Base-by-base conservation (phyloP, 208 protist genomes). In the Tetramitus jugosus region DNA sequence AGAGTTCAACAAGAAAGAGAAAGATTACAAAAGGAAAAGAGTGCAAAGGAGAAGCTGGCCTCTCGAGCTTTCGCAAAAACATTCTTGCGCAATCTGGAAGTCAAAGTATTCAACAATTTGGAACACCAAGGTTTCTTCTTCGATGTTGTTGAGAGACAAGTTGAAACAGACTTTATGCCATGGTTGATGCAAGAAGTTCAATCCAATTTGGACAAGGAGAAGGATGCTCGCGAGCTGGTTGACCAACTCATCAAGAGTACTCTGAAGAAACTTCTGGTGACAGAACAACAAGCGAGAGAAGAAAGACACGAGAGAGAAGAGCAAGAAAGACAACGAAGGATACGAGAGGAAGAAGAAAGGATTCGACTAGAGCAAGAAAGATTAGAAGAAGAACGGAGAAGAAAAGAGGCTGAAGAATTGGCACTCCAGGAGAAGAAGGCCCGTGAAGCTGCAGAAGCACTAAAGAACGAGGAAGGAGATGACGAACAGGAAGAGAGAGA, bases 101-200 rank as follows among this genome's bases (percentile, higher is more conserved):
- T 91, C 71, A 84, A 86, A 46, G 93, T 97, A 29, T 95, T 96
- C 81, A 88, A 88, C 6, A 85, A 86, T 17, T 84, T 98, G 65
- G 83, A 91, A 81, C 89, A 96, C 68, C 87, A 92, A 71, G 95
- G 95, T 68, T 98, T 94, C 92, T 97, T 98, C 77, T 92, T 92
- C 65, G 93, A 98, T 76, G 86, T 88, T 40, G 88, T 95, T 31
- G 80, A 96, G 61, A 89, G 91, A 72, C 93, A 97, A 82, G 93
- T 97, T 75, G 93, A 96, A 84, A 86, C 93, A 14, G 85, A 91
- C 62, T 97, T 97, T 83, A 90, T 96, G 76, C 94, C 95, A 42
- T 97, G 92, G 92, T 85, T 98, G 37, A 89, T 92, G 85, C 46
- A 77, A 10, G 84, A 92, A 76, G 88, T 93, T 29, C 86, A 91